Conservation (phyloP, 2,329 filamentous ascomycete genomes). For the Coniella lustricola region DNA sequence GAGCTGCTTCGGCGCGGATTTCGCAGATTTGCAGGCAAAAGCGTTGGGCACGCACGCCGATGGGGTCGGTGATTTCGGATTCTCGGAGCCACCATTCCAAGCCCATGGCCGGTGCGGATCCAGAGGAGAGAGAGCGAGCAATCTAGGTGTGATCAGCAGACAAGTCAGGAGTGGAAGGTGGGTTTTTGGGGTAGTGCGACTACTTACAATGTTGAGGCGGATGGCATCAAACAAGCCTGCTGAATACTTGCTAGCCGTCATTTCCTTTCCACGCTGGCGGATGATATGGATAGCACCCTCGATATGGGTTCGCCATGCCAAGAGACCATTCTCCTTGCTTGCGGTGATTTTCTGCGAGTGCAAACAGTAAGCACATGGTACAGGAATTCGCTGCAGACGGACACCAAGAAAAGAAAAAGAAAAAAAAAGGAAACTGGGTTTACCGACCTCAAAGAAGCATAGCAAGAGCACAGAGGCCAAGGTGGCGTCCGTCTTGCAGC, state of each 20-base stretch:
- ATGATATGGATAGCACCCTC: constrained; percentile 55
- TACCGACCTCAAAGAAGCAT: constrained; percentile 49
- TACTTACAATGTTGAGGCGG: constrained; percentile 45
- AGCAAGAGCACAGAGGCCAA: constrained; percentile 53
- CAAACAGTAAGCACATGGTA: neutral
- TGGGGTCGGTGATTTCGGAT: constrained; percentile 39
- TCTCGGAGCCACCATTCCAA: constrained; percentile 54
- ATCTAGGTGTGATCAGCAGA: constrained; percentile 24
- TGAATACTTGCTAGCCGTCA: constrained; percentile 45
- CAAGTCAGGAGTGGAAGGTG: constrained; percentile 27
- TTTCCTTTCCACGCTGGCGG: constrained; percentile 48
- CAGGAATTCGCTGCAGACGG: too few relatives aligned
- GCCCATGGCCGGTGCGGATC: constrained; percentile 45
- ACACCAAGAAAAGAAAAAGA: too few relatives aligned
- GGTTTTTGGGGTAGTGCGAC: too few relatives aligned
- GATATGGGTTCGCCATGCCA: constrained; percentile 56
- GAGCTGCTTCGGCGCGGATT: constrained; percentile 46
- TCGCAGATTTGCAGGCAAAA: constrained; percentile 48
- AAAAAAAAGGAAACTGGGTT: too few relatives aligned
- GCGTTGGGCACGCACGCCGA: constrained; percentile 37
- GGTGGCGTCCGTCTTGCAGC: constrained; percentile 46
- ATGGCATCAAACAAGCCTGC: constrained; percentile 52
- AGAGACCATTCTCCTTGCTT: constrained; percentile 44
- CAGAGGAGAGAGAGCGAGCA: constrained; percentile 48
- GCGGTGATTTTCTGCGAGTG: constrained; percentile 37